Percentiles rank a stretch among this genome's conserved stretches.
phyloP scores from a whole-genome alignment of 441 rosid species.

The Isatis lusitanica region DNA sequence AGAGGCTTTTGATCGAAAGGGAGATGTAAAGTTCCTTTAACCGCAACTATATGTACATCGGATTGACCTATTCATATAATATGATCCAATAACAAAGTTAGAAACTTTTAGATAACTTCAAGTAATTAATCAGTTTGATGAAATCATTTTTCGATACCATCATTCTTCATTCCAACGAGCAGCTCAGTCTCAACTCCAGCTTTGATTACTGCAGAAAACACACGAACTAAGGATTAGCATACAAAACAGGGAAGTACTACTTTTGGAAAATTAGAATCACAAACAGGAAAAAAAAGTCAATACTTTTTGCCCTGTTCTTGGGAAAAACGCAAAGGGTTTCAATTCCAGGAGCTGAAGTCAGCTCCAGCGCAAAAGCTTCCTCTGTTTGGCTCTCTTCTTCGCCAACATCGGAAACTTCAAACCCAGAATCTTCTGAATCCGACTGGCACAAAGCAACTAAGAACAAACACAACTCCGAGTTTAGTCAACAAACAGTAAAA shows the following conservation, averaged over 20 bases:
- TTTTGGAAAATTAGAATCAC: neutral
- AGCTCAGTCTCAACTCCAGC: slow-evolving; percentile 88
- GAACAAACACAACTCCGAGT: neutral
- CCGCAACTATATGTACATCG: slow-evolving; percentile 56
- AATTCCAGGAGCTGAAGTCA: slow-evolving; percentile 70
- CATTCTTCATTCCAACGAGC: slow-evolving; percentile 84
- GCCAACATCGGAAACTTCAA: slow-evolving; percentile 48
- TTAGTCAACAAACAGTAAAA: neutral
- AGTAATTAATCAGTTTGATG: neutral
- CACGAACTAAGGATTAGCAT: neutral
- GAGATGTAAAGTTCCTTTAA: slow-evolving; percentile 83
- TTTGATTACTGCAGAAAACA: slow-evolving; percentile 51
- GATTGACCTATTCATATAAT: slow-evolving; percentile 56
- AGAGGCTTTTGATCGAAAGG: slow-evolving; percentile 66
- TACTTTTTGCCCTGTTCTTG: slow-evolving; percentile 69
- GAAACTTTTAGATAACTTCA: slow-evolving; percentile 1
- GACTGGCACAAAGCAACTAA: slow-evolving; percentile 74
- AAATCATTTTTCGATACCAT: slow-evolving; percentile 48
- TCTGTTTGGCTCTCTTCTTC: slow-evolving; percentile 76
- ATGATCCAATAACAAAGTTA: slow-evolving; percentile 13
- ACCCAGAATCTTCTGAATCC: slow-evolving; percentile 25
- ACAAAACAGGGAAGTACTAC: neutral
- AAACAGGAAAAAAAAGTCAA: slow-evolving; percentile 8
- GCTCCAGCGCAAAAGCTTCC: slow-evolving; percentile 53
- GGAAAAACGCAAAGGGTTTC: slow-evolving; percentile 76